Evolutionary conservation across 352 stramenopile genomes (phyloP), one percentile per base, ranked within the genome.

Genomic region (Phytopythium chamaehyphon): DNA sequence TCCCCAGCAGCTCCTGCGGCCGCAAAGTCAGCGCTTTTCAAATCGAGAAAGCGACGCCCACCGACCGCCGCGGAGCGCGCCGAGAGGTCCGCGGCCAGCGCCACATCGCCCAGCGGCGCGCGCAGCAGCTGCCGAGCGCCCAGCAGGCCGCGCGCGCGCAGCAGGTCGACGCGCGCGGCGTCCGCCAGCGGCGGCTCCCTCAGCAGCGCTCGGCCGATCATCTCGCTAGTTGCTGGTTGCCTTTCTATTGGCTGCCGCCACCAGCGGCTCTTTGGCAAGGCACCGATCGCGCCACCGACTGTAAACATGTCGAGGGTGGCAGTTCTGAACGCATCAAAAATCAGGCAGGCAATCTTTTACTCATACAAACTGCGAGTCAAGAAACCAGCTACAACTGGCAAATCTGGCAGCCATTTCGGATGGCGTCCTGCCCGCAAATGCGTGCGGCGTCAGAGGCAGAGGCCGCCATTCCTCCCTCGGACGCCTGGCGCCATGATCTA

Each of bases 1-100:
- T 76, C 24, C 40, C 28, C 5, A 92, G 43, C n/a, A 92, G 59
- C 40, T 74, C 51, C 77, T 90, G 40, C 16, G 35, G 10, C 9
- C 40, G 36, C 24, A 24, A 1, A 15, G 49, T 43, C 44, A 44
- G 47, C 39, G 45, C 14, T 43, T 2, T 16, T 49, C 21, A 40
- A 23, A 12, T 28, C 2, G 11, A 66, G n/a, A 46, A 40, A 51
- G 6, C 6, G 18, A 36, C 24, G 12, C 18, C 19, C 40, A 9
- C 45, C 33, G 36, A 91, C 81, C 68, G 76, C 64, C 33, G 66
- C 69, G 45, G 83, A 75, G 23, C 59, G 61, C 52, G 88, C 73
- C 3, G 79, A 88, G 36, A 90, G 47, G 54, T 92, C 79, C 6
- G 78, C 64, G 15, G 71, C 67, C 45, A 86, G 75, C 6, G 82